phyloP scores from a whole-genome alignment of 1,139 yeast species.

The Tardiomyces depauwii region DNA sequence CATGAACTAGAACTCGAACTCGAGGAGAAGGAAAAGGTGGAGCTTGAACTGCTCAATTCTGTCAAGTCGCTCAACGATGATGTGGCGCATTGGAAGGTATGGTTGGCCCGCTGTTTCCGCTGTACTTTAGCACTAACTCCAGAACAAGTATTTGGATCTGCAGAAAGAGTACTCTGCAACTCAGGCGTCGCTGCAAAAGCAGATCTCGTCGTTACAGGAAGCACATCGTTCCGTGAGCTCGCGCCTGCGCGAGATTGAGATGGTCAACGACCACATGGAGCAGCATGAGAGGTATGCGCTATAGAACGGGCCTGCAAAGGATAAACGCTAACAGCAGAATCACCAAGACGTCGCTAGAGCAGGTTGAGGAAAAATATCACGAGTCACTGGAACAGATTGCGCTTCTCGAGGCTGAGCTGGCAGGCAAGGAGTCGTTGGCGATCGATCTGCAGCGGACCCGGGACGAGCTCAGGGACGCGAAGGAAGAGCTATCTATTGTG shows the following conservation, averaged over 20 bases:
- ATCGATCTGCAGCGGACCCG: slow-evolving; percentile 25
- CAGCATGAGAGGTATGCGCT: slow-evolving; percentile 17
- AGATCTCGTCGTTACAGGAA: slow-evolving; percentile 17
- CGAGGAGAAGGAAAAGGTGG: slow-evolving; percentile 22
- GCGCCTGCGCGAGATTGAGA: slow-evolving; percentile 27
- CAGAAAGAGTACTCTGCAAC: slow-evolving; percentile 20
- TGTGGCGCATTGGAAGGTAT: slow-evolving; percentile 16
- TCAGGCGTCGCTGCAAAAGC: slow-evolving; percentile 19
- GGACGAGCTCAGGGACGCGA: slow-evolving; percentile 25
- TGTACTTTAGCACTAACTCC: not conserved
- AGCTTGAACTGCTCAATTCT: slow-evolving; percentile 15
- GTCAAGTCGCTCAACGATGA: slow-evolving; percentile 16
- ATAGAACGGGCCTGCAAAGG: slow-evolving; percentile 1
- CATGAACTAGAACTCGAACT: slow-evolving; percentile 26
- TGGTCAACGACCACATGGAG: slow-evolving; percentile 30
- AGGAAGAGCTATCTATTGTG: slow-evolving; percentile 21
- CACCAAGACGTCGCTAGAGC: slow-evolving; percentile 21
- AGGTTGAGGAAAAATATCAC: slow-evolving; percentile 22
- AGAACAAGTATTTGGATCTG: slow-evolving; percentile 15
- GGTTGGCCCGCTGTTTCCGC: not conserved
- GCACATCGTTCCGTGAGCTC: slow-evolving; percentile 19
- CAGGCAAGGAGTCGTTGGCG: slow-evolving; percentile 16
- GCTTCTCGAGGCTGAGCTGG: slow-evolving; percentile 24
- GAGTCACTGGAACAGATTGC: slow-evolving; percentile 24
- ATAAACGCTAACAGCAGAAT: slow-evolving; percentile 7